Percentiles rank a stretch among this genome's conserved stretches.
Evolutionary conservation across 139 green algal species (phyloP).

Genomic region (Chloropicon primus): DNA sequence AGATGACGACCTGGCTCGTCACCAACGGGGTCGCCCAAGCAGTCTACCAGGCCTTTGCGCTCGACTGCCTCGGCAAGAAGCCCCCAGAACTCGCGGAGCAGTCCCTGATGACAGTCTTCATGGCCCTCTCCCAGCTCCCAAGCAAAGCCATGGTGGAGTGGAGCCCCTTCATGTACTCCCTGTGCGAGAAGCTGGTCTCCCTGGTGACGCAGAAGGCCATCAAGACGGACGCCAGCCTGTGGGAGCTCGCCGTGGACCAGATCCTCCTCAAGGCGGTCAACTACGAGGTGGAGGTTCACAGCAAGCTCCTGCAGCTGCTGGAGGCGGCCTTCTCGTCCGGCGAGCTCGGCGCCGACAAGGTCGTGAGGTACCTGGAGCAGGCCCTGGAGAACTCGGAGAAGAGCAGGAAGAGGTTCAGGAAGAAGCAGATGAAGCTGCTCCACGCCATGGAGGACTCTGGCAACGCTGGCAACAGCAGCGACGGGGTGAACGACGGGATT

Average conservation of each 20-base stretch:
- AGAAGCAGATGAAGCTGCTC: conserved; percentile 10
- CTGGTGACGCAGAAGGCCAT: conserved; percentile 22
- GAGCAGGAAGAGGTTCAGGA: conserved; percentile 19
- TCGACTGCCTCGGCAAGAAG: conserved; percentile 26
- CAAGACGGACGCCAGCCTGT: conserved; percentile 21
- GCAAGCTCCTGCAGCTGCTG: conserved; percentile 59
- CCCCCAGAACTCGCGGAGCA: neutral
- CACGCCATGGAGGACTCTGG: too few species aligned
- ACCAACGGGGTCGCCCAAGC: conserved; percentile 27
- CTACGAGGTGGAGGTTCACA: conserved; percentile 46
- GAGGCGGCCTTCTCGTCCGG: conserved; percentile 23
- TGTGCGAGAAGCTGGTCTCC: conserved; percentile 15
- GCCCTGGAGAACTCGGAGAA: conserved; percentile 25
- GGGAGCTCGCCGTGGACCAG: conserved; percentile 39
- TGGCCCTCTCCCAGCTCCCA: conserved; percentile 14
- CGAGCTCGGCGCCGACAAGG: conserved; percentile 17
- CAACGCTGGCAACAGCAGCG: too few species aligned
- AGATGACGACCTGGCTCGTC: conserved; percentile 4
- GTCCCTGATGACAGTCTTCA: conserved; percentile 14
- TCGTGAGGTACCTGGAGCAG: conserved; percentile 31
- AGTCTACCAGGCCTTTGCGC: conserved; percentile 24
- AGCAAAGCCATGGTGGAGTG: conserved; percentile 35
- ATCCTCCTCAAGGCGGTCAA: conserved; percentile 41
- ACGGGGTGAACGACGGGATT: too few species aligned
- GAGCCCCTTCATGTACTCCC: conserved; percentile 37